Conservation (phyloP, 768 basidiomycete species). For the Mycena polygramma region DNA sequence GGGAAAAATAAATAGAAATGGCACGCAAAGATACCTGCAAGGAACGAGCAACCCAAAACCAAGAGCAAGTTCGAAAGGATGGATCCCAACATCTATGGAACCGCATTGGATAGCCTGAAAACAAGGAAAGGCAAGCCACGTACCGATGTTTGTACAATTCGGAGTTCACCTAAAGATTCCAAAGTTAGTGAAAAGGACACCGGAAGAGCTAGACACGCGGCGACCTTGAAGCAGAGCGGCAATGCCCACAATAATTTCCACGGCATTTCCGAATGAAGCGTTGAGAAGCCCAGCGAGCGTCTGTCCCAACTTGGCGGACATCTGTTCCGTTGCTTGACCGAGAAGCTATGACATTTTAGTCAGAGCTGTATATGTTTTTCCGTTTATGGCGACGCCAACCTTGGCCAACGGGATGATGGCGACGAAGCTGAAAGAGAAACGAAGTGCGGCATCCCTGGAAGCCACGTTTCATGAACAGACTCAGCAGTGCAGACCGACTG, state of each 20-base stretch:
- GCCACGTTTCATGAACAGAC: too few species aligned
- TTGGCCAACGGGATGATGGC: slow-evolving; percentile 92
- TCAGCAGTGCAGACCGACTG: too few species aligned
- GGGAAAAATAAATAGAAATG: too few species aligned
- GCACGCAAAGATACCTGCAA: slow-evolving; percentile 68
- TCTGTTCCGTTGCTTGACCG: slow-evolving; percentile 86
- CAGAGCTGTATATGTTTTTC: slow-evolving; percentile 25
- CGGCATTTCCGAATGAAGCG: slow-evolving; percentile 86
- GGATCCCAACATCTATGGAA: slow-evolving; percentile 83
- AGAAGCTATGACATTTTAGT: slow-evolving; percentile 62
- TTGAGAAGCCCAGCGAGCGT: slow-evolving; percentile 91
- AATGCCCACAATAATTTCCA: slow-evolving; percentile 91
- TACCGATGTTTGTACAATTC: slow-evolving; percentile 93
- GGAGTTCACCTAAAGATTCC: slow-evolving; percentile 76
- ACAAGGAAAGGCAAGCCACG: slow-evolving; percentile 37
- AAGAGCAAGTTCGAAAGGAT: slow-evolving; percentile 92
- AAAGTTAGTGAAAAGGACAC: slow-evolving; percentile 14
- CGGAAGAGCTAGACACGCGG: slow-evolving; percentile 1
- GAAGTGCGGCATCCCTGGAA: slow-evolving; percentile 70
- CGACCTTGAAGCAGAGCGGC: slow-evolving; percentile 85
- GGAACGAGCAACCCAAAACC: slow-evolving; percentile 91
- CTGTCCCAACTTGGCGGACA: slow-evolving; percentile 83
- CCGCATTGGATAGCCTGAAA: slow-evolving; percentile 3
- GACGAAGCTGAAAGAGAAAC: slow-evolving; percentile 81
- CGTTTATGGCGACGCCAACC: slow-evolving; percentile 55